These are phyloP conservation scores for Ustilago sp. DNA, from an alignment of 1,284 basidiomycete species.

Conservation along the genomic window DNA sequence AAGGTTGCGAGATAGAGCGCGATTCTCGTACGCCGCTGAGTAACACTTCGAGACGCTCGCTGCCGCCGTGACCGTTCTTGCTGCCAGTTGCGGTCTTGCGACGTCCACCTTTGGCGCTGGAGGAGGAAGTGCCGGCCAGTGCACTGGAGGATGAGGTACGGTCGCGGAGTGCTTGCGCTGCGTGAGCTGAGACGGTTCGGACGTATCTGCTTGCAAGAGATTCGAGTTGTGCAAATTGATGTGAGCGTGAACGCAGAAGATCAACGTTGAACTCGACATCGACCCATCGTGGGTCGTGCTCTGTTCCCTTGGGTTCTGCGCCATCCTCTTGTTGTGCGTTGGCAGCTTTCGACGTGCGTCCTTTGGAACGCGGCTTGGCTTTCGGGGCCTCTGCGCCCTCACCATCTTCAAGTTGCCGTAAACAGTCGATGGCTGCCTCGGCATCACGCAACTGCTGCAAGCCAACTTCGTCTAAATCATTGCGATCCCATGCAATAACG, in stretches of 20 bases:
- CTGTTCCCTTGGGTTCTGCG: constrained; percentile 43
- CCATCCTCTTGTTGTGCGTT: constrained; percentile 21
- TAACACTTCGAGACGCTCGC: constrained; percentile 46
- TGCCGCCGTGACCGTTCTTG: constrained; percentile 23
- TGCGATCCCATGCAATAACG: constrained; percentile 37
- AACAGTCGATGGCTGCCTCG: constrained; percentile 38
- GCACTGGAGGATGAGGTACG: constrained; percentile 45
- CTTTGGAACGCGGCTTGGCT: constrained; percentile 28
- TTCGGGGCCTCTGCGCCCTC: constrained; percentile 15
- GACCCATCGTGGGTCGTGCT: constrained; percentile 53
- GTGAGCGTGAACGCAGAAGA: constrained; percentile 44
- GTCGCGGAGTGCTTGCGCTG: constrained; percentile 51
- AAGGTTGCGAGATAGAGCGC: constrained; percentile 21
- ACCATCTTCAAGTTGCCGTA: constrained; percentile 20
- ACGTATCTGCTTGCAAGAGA: constrained; percentile 45
- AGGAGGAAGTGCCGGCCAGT: constrained; percentile 27
- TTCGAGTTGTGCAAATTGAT: constrained; percentile 53
- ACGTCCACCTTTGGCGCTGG: constrained; percentile 30
- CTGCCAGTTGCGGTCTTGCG: constrained; percentile 22
- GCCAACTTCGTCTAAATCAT: constrained; percentile 41
- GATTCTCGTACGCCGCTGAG: constrained; percentile 55
- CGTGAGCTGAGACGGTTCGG: constrained; percentile 51
- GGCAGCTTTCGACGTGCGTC: constrained; percentile 35
- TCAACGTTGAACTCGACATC: constrained; percentile 57
- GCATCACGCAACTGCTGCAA: constrained; percentile 47